These are phyloP conservation scores for Venturia effusa DNA, from an alignment of 2,329 filamentous ascomycete genomes.

Conservation along the genomic window DNA sequence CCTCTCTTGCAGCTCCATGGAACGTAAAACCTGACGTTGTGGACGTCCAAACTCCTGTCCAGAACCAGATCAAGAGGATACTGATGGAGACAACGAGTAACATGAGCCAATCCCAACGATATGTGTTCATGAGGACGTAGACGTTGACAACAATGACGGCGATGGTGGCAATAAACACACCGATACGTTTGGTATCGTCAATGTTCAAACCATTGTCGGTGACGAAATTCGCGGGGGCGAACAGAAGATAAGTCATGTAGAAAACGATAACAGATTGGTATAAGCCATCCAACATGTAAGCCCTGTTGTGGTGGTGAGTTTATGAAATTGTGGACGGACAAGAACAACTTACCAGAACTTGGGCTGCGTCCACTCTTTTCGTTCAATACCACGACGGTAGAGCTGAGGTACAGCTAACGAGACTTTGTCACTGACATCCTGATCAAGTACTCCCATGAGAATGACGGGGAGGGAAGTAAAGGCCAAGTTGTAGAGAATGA, in stretches of 20 bases:
- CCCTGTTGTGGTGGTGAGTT: slow-evolving; percentile 20
- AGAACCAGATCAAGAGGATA: slow-evolving; percentile 82
- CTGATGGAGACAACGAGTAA: slow-evolving; percentile 71
- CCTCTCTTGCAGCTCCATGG: slow-evolving; percentile 66
- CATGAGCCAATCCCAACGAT: slow-evolving; percentile 97
- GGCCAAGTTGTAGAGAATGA: slow-evolving; percentile 88
- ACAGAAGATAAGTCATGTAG: slow-evolving; percentile 81
- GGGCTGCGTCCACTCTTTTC: slow-evolving; percentile 85
- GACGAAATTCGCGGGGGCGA: slow-evolving; percentile 56
- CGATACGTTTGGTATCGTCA: slow-evolving; percentile 71
- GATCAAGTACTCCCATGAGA: slow-evolving; percentile 91
- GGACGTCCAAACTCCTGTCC: slow-evolving; percentile 79
- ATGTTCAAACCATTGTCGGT: slow-evolving; percentile 64
- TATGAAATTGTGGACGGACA: neutral
- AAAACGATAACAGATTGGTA: slow-evolving; percentile 93
- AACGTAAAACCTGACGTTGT: slow-evolving; percentile 51
- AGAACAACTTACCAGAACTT: slow-evolving; percentile 76
- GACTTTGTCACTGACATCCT: slow-evolving; percentile 90
- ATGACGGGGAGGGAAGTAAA: slow-evolving; percentile 94
- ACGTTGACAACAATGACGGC: slow-evolving; percentile 82
- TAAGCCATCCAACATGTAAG: slow-evolving; percentile 88
- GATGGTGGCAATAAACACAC: slow-evolving; percentile 74
- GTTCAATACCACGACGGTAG: slow-evolving; percentile 90
- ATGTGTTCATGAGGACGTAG: slow-evolving; percentile 93
- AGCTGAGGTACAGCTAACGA: slow-evolving; percentile 91